Conservation (phyloP, 768 basidiomycete species). For the Pilatotrama ljubarskyi region DNA sequence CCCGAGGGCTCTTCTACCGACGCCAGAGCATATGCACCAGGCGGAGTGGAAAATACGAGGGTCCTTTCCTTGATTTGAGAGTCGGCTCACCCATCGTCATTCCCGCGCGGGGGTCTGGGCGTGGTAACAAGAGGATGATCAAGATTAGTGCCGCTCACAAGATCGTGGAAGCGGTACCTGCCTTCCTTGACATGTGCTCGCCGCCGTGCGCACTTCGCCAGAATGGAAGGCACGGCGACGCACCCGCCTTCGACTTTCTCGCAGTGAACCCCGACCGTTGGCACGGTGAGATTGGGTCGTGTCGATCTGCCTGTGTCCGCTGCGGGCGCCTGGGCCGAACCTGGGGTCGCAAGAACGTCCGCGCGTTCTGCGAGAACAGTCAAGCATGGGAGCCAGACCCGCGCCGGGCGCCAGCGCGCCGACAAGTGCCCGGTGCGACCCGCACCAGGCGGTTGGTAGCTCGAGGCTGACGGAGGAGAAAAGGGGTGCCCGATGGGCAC, state of each 20-base stretch:
- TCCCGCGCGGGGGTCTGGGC: slow-evolving; percentile 1
- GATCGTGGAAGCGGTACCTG: slow-evolving; percentile 20
- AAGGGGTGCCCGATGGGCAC: slow-evolving; percentile 5
- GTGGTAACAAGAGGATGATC: slow-evolving; percentile 13
- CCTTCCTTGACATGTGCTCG: slow-evolving; percentile 9
- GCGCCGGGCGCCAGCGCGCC: background rate
- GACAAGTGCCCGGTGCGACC: slow-evolving; percentile 12
- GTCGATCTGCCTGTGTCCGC: background rate
- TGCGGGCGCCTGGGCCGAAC: background rate
- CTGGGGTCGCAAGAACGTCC: background rate
- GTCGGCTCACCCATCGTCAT: slow-evolving; percentile 1
- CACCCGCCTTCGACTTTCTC: background rate
- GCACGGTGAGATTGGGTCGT: slow-evolving; percentile 4
- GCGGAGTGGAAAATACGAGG: slow-evolving; percentile 9
- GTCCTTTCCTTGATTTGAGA: slow-evolving; percentile 1
- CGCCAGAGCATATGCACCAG: background rate
- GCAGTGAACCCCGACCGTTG: background rate
- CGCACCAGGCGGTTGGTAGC: slow-evolving; percentile 18
- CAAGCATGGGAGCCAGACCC: background rate
- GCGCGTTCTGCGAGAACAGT: slow-evolving; percentile 1
- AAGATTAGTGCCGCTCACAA: slow-evolving; percentile 16
- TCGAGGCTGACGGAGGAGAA: slow-evolving; percentile 14
- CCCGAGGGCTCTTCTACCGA: background rate
- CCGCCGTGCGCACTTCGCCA: slow-evolving; percentile 4
- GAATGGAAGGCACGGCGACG: slow-evolving; percentile 13